Evolutionary conservation across 78 protist species (phyloP), one percentile per base, ranked within the genome.

Genomic region (Capsaspora owczarzaki): DNA sequence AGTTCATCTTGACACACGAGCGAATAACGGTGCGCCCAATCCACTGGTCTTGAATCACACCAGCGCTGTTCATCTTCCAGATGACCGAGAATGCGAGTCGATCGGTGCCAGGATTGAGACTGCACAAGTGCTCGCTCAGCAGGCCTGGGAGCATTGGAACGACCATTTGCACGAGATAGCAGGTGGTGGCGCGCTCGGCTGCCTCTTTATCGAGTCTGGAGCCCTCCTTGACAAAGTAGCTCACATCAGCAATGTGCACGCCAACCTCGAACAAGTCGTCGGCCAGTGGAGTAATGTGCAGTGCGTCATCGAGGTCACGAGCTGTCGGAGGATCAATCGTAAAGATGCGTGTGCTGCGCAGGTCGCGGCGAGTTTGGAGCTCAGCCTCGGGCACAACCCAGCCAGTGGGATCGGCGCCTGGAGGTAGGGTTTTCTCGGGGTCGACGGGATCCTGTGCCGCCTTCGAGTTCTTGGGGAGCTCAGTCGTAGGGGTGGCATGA

Each of bases 191-290:
- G 38, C 94, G 82, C n/a, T 60, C 14, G 40, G 8, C 29, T 16
- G 97, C 98, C 53, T 74, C 84, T 40, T 40, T 22, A 63, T 95
- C 97, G 27, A 91, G 83, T n/a, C 82, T 90, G 0, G 85, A 82
- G 27, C 74, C 81, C 27, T 51, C 74, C 14, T 16, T 51, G 5
- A 96, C 91, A 70, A 93, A 96, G 74, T 85, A 87, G 56, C 89
- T 75, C 16, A 81, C 98, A 74, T 96, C 98, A 0, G 98, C 98
- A 81, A 96, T 96, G 76, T 94, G 96, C 33, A 96, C 96, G 60
- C 96, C 97, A 22, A 93, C 89, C 42, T 84, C 80, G 6, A 23
- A 76, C 8, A 1, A 19, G 10, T 82, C 82, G 61, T 84, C 82
- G 31, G 10, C 43, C 31, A 43, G 19, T 1, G 5, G 43, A 2